Base-by-base conservation (phyloP, 768 basidiomycete species). In the Pleurotus sapidus region DNA sequence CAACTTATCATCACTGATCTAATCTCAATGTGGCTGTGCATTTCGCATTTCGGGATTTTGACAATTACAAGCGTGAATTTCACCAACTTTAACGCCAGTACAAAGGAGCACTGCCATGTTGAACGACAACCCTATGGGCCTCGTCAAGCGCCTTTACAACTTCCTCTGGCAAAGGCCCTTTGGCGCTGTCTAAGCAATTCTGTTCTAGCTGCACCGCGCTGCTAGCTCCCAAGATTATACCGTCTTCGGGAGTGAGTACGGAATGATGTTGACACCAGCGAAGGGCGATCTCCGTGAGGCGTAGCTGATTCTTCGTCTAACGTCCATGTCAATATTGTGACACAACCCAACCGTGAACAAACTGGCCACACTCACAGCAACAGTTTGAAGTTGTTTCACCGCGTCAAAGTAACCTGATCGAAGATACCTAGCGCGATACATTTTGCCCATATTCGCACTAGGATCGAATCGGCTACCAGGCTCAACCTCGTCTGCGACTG, bases 181-280 rank as follows among this genome's bases (percentile, higher is more conserved):
- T 81, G 61, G 74, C 80, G 48, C 72, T 73, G 57, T 80, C 76
- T 47, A 68, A 65, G 47, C 76, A 71, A 57, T 82, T 81, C 58
- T 74, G 68, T 59, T 76, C 65, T 49, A 82, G 58, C 60, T 83
- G 81, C 2, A 61, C 67, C 4, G 67, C 69, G n/a, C 74, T 77
- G 61, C 74, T 77, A 4, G 80, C 79, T 2, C 80, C 82, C 4
- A 82, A 61, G 53, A 83, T 79, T 11, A 82, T 65, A 2, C 79
- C 82, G 56, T 82, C 81, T 24, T 59, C 49, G 0, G 71, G 71
- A 7, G 59, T 63, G 17, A 83, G 64, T 3, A 64, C 62, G 4
- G 76, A 79, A 58, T 83, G 81, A 57, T 83, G 74, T 63, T 82
- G 77, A 57, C 73, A 68, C 82, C 82, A 83, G 7, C 82, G 67